Conservation (phyloP, 2,329 filamentous ascomycete species). For the Beauveria medogensis region DNA sequence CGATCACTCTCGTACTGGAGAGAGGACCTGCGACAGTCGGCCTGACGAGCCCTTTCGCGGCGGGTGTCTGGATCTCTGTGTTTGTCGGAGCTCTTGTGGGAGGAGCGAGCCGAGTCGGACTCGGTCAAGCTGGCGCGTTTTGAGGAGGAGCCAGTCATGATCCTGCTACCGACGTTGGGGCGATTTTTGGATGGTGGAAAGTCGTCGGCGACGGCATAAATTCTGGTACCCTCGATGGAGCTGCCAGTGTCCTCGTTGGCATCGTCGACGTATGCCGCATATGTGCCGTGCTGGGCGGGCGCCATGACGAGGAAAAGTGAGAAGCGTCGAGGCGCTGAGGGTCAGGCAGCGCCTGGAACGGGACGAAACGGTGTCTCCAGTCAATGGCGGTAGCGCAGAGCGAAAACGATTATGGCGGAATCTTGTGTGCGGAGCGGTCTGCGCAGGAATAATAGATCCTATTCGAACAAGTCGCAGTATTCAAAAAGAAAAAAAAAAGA, state of each 20-base stretch:
- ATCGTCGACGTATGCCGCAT: constrained; percentile 42
- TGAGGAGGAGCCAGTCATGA: constrained; percentile 32
- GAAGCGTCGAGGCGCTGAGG: constrained; percentile 5
- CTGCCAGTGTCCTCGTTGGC: constrained; percentile 43
- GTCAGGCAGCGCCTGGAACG: constrained; percentile 9
- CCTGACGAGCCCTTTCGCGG: not conserved
- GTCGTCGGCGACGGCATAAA: constrained; percentile 41
- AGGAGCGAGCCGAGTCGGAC: constrained; percentile 36
- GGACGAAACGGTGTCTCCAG: constrained; percentile 1
- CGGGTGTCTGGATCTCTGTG: constrained; percentile 16
- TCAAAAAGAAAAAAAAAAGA: not conserved
- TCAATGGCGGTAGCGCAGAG: not conserved
- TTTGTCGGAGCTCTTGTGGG: constrained; percentile 18
- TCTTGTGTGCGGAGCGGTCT: not conserved
- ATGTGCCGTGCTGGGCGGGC: constrained; percentile 22
- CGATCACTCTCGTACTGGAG: constrained; percentile 19
- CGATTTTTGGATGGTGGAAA: constrained; percentile 33
- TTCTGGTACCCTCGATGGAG: constrained; percentile 29
- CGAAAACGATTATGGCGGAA: not conserved
- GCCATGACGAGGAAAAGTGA: constrained; percentile 30
- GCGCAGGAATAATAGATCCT: not conserved
- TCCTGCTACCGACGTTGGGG: constrained; percentile 45
- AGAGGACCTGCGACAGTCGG: constrained; percentile 13
- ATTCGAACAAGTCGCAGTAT: constrained; percentile 1
- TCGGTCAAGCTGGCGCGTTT: constrained; percentile 28